phyloP scores from a whole-genome alignment of 2,329 filamentous ascomycete genomes.

The Aspergillus ibericus region DNA sequence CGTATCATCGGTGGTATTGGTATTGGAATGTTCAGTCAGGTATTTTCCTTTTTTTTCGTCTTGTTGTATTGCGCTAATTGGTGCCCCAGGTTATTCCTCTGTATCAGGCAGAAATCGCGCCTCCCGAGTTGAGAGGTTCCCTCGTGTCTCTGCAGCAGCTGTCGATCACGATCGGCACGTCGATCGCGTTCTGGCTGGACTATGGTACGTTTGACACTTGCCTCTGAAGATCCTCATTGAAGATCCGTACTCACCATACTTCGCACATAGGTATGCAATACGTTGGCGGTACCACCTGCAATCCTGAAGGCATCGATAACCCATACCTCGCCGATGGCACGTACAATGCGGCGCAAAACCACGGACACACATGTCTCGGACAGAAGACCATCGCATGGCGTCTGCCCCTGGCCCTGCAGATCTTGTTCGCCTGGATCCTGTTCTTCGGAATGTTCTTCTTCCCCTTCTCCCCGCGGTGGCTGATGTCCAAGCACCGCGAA shows the following conservation, averaged over 20 bases:
- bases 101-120: slow-evolving; percentile 47
- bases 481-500: slow-evolving; percentile 69
- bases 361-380: slow-evolving; percentile 8
- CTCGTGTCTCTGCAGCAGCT: slow-evolving; percentile 67
- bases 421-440: slow-evolving; percentile 66
- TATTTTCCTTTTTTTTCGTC: neutral
- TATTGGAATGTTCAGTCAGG: slow-evolving; percentile 21
- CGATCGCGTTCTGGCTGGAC: slow-evolving; percentile 9
- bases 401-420: slow-evolving; percentile 50
- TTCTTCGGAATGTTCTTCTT: slow-evolving; percentile 75
- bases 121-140: slow-evolving; percentile 66
- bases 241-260: too few species aligned
- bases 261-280: slow-evolving; percentile 31
- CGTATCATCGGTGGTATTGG: slow-evolving; percentile 10
- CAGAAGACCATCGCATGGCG: slow-evolving; percentile 61
- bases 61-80: neutral
- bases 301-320: slow-evolving; percentile 11
- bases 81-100: slow-evolving; percentile 25
- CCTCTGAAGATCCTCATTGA: neutral
- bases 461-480: slow-evolving; percentile 76
- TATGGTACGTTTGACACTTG: slow-evolving; percentile 2
- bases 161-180: slow-evolving; percentile 57
- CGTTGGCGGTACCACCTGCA: slow-evolving; percentile 57
- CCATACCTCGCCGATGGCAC: slow-evolving; percentile 10
- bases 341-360: slow-evolving; percentile 7